Base-by-base conservation (phyloP, 345 rosid genomes). In the Citrus glauca region DNA sequence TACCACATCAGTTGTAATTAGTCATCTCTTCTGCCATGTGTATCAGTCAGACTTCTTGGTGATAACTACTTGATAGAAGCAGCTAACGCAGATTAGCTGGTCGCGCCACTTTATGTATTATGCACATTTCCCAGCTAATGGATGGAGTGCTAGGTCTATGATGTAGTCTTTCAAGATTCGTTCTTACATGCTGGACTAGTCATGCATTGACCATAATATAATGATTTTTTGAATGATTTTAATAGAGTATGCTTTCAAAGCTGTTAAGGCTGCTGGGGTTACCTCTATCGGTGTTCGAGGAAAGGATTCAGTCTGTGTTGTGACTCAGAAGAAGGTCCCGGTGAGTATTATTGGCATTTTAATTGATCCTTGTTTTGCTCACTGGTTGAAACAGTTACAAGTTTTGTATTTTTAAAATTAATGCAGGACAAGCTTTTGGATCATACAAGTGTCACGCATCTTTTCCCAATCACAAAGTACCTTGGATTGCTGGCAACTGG, bases 241-340 rank as follows among this genome's bases (percentile, higher is more conserved):
- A 16, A 72, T 81, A 95, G 99, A 96, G 77, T 96, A 96, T 85
- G 98, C 98, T 35, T 96, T 96, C 78, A 96, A 96, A 88, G 99
- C 99, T 28, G 98, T 96, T 57, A 96, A 94, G 85, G 94, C 98
- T 27, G 93, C 99, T 65, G 95, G 94, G 62, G 90, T 93, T 77
- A 96, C 99, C 72, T 94, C 99, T 28, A 96, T 96, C 40, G 99
- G 98, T 48, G 99, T 96, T 60, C 86, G 95, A 24, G 99, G 99
- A 2, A 94, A 91, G 80, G 99, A 96, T 77, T 94, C 98, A 16
- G 93, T 96, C 0, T 96, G 99, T 16, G 98, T 96, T 38, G 99
- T 96, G 56, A 94, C 99, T 4, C 99, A 96, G 89, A 96, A 96
- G 95, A 96, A 96, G 87, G 98, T 96, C 78, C 98, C 99, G 80